A percentile compares a stretch with the other conserved stretches of the same genome.
Conservation (phyloP, 1,284 basidiomycete species). For the Neolentinus lepideus region DNA sequence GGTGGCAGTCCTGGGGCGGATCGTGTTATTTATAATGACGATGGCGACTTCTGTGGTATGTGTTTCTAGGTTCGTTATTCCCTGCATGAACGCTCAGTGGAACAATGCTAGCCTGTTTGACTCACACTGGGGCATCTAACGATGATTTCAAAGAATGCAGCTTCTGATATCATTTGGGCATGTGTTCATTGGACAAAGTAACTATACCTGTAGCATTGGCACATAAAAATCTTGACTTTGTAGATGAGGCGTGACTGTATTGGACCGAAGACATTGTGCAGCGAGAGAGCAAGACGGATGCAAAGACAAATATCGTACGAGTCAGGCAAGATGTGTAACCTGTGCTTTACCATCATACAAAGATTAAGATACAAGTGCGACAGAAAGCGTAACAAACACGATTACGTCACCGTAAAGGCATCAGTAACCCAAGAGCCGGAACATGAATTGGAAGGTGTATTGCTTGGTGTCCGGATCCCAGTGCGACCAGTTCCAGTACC, state of each 20-base stretch:
- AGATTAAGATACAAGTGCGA: neutral
- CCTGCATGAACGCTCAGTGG: neutral
- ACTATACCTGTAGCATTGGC: no score
- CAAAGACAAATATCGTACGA: neutral
- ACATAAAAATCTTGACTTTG: no score
- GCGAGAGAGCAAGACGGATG: no score
- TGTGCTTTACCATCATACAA: neutral
- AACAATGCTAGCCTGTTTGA: conserved; percentile 25
- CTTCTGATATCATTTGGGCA: conserved; percentile 12
- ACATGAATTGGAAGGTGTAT: conserved; percentile 94
- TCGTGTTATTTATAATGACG: conserved; percentile 29
- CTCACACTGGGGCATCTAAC: conserved; percentile 27
- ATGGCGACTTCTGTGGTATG: conserved; percentile 28
- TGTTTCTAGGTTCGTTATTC: neutral
- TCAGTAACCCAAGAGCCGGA: conserved; percentile 52
- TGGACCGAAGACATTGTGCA: no score
- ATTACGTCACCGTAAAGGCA: neutral
- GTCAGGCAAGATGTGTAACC: neutral
- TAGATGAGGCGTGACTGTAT: no score
- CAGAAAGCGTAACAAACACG: neutral
- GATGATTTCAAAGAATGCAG: conserved; percentile 27
- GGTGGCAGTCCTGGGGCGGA: conserved; percentile 31
- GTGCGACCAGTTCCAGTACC: conserved; percentile 93
- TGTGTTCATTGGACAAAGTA: no score
- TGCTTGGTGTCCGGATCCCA: conserved; percentile 97